Evolutionary conservation across 106 monocot genomes (phyloP), one percentile per base, ranked within the genome.

Genomic region (Apostasia shenzhenica): DNA sequence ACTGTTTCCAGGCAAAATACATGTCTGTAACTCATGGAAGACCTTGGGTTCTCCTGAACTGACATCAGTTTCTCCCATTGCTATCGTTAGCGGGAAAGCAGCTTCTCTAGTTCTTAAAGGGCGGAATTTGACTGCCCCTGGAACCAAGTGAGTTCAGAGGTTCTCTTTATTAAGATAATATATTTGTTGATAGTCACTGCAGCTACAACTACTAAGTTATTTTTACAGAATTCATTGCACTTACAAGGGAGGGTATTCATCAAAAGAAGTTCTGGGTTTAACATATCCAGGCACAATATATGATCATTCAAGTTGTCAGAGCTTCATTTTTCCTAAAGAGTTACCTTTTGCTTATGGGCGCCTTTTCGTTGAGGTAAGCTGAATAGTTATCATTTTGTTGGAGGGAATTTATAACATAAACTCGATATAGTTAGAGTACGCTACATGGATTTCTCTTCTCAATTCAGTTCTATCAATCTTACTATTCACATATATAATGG

Each of bases 11-110:
- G 99, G 99, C 9, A 87, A 78, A 65, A 70, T 93, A 41, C 82
- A 79, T 3, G 46, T 90, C 50, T 90, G 85, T 54, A 99, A 88
- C 71, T 83, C 85, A 47, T 90, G 90, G 99, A 87, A 66, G 58
- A 77, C 85, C 61, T 93, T 90, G 85, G 88, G 81, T 64, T 70
- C 93, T 69, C 99, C 93, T 45, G 93, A 93, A 61, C 65, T 99
- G 69, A 85, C 78, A 14, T 87, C 67, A 51, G 84, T 93, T 6
- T 90, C 99, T 37, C 97, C 97, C 66, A 56, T 92, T 73, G 97
- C 97, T 58, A 83, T 99, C 52, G 87, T 99, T 6, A 77, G 90
- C 65, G 92, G 92, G 53, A 68, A 87, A 77, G 83, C 90, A 66
- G 83, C 85, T 14, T 61, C 81, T 57, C 75, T 99, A 70, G 53